Percentiles rank a stretch among this genome's conserved stretches.
Conservation (phyloP, 148 eudicot species). For the Selenicereus undatus region DNA sequence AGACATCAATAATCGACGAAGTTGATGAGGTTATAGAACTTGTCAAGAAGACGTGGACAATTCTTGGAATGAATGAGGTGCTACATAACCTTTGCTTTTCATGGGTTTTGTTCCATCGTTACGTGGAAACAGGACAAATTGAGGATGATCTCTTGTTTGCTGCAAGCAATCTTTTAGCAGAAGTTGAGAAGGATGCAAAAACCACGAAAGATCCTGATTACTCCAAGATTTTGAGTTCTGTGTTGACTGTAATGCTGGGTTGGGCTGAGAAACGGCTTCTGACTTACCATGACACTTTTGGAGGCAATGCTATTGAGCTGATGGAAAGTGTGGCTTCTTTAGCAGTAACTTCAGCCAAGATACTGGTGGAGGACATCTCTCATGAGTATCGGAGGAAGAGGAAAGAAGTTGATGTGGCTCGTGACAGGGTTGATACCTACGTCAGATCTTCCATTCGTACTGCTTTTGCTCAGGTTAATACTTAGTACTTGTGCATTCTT, state of each 20-base stretch:
- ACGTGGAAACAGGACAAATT: conserved; percentile 57
- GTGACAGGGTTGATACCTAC: conserved; percentile 64
- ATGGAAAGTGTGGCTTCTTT: conserved; percentile 71
- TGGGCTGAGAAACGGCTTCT: conserved; percentile 82
- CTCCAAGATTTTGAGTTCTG: conserved; percentile 52
- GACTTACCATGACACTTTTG: conserved; percentile 71
- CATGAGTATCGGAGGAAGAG: conserved; percentile 52
- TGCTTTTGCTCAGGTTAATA: conserved; percentile 63
- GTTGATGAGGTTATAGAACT: conserved; percentile 85
- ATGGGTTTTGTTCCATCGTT: conserved; percentile 76
- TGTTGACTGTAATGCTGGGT: conserved; percentile 46
- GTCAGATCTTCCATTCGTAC: conserved; percentile 72
- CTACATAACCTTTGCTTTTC: conserved; percentile 78
- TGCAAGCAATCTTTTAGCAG: conserved; percentile 57
- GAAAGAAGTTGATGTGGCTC: conserved; percentile 56
- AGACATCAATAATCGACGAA: conserved; percentile 71
- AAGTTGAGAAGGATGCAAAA: conserved; percentile 70
- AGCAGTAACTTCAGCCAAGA: conserved; percentile 54
- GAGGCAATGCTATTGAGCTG: conserved; percentile 46
- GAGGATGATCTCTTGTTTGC: conserved; percentile 78
- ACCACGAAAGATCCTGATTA: conserved; percentile 44
- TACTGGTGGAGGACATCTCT: conserved; percentile 58
- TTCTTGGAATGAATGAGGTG: conserved; percentile 70
- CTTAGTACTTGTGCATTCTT: background rate
- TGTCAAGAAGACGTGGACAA: conserved; percentile 83